Percentiles rank a stretch among this genome's conserved stretches.
Evolutionary conservation across 768 basidiomycete genomes (phyloP).

Genomic region (Cystoderma amianthinum): DNA sequence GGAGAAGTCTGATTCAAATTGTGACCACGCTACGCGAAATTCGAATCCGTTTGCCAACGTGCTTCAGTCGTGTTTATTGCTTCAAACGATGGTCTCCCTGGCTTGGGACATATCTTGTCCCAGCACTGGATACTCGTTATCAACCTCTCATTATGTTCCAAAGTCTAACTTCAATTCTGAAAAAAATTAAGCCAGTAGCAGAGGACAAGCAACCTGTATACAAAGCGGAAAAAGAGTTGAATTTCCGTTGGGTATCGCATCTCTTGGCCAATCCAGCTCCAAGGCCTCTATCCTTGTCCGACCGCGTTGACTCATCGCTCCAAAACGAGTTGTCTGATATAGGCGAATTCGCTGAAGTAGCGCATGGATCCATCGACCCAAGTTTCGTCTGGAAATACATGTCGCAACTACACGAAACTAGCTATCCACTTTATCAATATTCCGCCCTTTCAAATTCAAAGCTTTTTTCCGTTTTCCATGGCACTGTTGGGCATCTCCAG

Average conservation of each 20-base stretch:
- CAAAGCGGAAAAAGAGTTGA: constrained; percentile 24
- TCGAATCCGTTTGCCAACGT: too few species aligned
- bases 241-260: constrained; percentile 33
- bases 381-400: constrained; percentile 26
- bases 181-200: too few species aligned
- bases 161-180: too few species aligned
- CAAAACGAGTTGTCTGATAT: constrained; percentile 23
- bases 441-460: constrained; percentile 15
- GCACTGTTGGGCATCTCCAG: constrained; percentile 23
- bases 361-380: constrained; percentile 22
- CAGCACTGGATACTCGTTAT: too few species aligned
- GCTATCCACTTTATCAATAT: constrained; percentile 35
- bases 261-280: constrained; percentile 24
- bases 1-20: too few species aligned
- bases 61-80: too few species aligned
- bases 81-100: too few species aligned
- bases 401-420: constrained; percentile 18
- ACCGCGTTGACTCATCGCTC: constrained; percentile 21
- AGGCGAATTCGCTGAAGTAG: constrained; percentile 34
- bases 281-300: constrained; percentile 19
- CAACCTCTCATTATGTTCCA: too few species aligned
- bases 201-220: constrained; percentile 26
- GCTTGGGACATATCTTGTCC: too few species aligned
- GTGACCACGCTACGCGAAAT: too few species aligned
- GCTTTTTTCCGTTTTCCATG: constrained; percentile 23